Evolutionary conservation across 805 yeast genomes (phyloP), one percentile per base, ranked within the genome.

Genomic region (Jamesozyma piceae): DNA sequence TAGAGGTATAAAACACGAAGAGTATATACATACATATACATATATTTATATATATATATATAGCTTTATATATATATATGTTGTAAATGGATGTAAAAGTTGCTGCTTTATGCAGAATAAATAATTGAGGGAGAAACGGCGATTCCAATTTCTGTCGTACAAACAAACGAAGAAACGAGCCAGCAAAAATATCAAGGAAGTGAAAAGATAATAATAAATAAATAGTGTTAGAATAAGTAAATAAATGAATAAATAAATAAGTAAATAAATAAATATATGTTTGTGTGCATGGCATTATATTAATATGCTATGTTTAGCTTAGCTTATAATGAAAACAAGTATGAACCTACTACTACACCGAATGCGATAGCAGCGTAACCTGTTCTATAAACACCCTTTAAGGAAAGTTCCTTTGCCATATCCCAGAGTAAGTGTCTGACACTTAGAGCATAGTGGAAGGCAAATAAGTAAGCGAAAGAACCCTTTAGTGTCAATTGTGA

Each of bases 381-480:
- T 30, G 97, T 88, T 68, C 82, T 78, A 78, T 84, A 83, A 44
- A 92, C 96, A 53, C 95, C 97, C 60, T 82, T 77, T 53, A 85
- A 58, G 48, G 88, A 75, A 61, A 90, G 74, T 65, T 82, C 84
- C 52, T 69, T 72, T 63, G 95, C 95, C 42, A 78, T 63, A 64
- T 92, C 98, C 98, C 98, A 92, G 43, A 85, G 60, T 65, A 90
- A 69, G 65, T 92, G 98, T 75, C 98, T 86, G 49, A 90, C 47
- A 55, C 97, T 97, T 63, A 89, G 87, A 62, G 72, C 77, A 37
- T 75, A 57, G 67, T 92, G 98, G 82, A 77, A 88, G 26, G 83
- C 82, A 65, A 92, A 87, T 51, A 96, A 89, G 70, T 76, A 76
- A 8, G 92, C 78, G 58, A 81, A 76, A 33, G 76, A 58, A 39